Conservation (phyloP, 352 stramenopile genomes). For the Blastocystis hominis region DNA sequence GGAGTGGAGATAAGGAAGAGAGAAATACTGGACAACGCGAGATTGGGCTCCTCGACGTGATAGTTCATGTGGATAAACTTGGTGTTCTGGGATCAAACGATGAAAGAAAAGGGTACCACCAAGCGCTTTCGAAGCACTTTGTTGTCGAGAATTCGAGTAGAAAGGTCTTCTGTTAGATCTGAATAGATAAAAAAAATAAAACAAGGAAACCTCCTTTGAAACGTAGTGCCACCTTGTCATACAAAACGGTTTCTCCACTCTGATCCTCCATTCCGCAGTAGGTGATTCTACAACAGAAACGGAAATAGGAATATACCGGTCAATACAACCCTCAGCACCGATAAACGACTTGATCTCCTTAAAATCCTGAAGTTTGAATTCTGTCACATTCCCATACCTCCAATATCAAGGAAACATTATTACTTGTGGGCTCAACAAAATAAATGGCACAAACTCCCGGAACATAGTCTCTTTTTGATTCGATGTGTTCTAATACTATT, state of each 20-base stretch:
- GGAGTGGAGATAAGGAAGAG: not conserved
- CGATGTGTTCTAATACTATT: constrained; percentile 12
- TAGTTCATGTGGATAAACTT: constrained; percentile 21
- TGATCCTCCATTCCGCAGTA: constrained; percentile 28
- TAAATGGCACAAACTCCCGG: not conserved
- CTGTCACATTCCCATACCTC: not conserved
- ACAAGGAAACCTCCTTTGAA: constrained; percentile 29
- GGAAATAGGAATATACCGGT: not conserved
- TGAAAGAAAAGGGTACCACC: not conserved
- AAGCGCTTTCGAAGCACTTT: not conserved
- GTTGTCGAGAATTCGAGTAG: not conserved
- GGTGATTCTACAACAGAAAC: not conserved
- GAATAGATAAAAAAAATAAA: not conserved
- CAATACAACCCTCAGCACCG: constrained; percentile 27
- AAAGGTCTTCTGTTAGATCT: constrained; percentile 4
- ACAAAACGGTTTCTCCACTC: constrained; percentile 5
- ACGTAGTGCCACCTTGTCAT: not conserved
- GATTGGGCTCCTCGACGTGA: constrained; percentile 2
- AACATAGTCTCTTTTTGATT: constrained; percentile 8
- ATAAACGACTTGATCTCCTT: constrained; percentile 42
- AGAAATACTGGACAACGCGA: not conserved
- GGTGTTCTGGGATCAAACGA: not conserved
- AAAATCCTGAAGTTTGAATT: not conserved
- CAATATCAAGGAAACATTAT: not conserved
- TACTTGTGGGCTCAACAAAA: not conserved